Percentiles rank a stretch among this genome's conserved stretches.
Evolutionary conservation across 2,329 filamentous ascomycete species (phyloP).

Genomic region (Aspergillus pseudoviridinutans): DNA sequence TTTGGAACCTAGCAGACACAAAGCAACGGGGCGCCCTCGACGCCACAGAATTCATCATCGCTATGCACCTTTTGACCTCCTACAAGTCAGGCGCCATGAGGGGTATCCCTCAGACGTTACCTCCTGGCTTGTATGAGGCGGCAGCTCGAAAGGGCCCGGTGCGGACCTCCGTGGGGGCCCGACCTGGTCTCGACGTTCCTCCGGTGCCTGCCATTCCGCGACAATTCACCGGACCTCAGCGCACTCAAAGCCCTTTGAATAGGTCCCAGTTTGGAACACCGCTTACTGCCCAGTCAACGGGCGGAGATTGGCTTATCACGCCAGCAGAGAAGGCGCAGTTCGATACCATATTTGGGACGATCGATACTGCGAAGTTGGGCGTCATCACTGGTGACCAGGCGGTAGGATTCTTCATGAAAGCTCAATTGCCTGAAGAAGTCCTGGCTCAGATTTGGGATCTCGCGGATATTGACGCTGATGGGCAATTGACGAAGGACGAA

Average conservation of each 20-base stretch:
- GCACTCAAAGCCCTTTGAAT: slow-evolving; percentile 58
- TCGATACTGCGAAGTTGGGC: slow-evolving; percentile 77
- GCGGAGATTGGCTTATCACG: slow-evolving; percentile 75
- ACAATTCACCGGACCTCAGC: slow-evolving; percentile 65
- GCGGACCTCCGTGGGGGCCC: slow-evolving; percentile 50
- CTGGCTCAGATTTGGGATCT: slow-evolving; percentile 97
- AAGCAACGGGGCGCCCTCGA: slow-evolving; percentile 86
- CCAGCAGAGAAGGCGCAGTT: slow-evolving; percentile 82
- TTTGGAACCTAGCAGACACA: slow-evolving; percentile 93
- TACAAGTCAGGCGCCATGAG: slow-evolving; percentile 81
- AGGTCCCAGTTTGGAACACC: slow-evolving; percentile 49
- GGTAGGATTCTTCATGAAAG: slow-evolving; percentile 90
- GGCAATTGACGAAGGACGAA: slow-evolving; percentile 78
- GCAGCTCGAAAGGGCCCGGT: slow-evolving; percentile 65
- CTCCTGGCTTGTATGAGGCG: slow-evolving; percentile 83
- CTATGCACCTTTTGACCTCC: slow-evolving; percentile 93
- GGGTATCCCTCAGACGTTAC: slow-evolving; percentile 73
- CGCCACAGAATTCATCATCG: slow-evolving; percentile 90
- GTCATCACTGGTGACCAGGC: slow-evolving; percentile 92
- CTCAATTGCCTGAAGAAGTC: slow-evolving; percentile 79
- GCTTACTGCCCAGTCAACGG: slow-evolving; percentile 53
- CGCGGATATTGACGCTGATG: slow-evolving; percentile 87
- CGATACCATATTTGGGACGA: slow-evolving; percentile 75
- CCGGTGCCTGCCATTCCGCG: slow-evolving; percentile 69
- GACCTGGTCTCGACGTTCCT: slow-evolving; percentile 45